These are phyloP conservation scores for Tylopilus orsonianus DNA, from an alignment of 1,284 basidiomycete genomes.

Conservation along the genomic window DNA sequence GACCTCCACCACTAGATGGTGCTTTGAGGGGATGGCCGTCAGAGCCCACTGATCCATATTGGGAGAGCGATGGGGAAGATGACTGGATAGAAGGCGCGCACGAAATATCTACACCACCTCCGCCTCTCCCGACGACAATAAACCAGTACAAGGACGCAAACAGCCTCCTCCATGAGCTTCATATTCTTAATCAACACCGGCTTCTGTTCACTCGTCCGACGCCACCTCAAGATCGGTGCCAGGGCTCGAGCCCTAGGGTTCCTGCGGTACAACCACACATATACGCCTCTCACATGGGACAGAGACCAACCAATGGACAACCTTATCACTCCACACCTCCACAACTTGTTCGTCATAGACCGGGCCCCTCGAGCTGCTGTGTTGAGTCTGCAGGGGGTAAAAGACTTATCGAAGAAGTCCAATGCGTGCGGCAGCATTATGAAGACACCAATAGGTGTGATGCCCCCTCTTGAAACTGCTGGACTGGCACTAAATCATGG, in stretches of 20 bases:
- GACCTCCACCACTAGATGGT: conserved; percentile 48
- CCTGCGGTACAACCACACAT: neutral
- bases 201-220: conserved; percentile 40
- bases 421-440: conserved; percentile 56
- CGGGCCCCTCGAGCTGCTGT: neutral
- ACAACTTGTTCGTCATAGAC: neutral
- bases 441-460: conserved; percentile 63
- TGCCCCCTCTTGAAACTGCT: conserved; percentile 2
- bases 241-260: neutral
- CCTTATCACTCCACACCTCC: conserved; percentile 3
- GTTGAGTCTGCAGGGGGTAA: conserved; percentile 2
- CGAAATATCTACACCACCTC: conserved; percentile 5
- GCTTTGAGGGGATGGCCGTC: conserved; percentile 41
- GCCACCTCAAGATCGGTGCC: conserved; percentile 12
- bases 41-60: conserved; percentile 11
- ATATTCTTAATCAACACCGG: conserved; percentile 63
- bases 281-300: conserved; percentile 2
- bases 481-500: conserved; percentile 6
- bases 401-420: conserved; percentile 35
- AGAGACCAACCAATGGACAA: conserved; percentile 3
- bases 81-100: conserved; percentile 34
- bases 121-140: conserved; percentile 9
- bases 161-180: conserved; percentile 63
- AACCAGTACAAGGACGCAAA: conserved; percentile 58
- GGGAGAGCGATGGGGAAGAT: conserved; percentile 37